phyloP scores from a whole-genome alignment of 768 basidiomycete species.

The Mycena olivaceomarginata region DNA sequence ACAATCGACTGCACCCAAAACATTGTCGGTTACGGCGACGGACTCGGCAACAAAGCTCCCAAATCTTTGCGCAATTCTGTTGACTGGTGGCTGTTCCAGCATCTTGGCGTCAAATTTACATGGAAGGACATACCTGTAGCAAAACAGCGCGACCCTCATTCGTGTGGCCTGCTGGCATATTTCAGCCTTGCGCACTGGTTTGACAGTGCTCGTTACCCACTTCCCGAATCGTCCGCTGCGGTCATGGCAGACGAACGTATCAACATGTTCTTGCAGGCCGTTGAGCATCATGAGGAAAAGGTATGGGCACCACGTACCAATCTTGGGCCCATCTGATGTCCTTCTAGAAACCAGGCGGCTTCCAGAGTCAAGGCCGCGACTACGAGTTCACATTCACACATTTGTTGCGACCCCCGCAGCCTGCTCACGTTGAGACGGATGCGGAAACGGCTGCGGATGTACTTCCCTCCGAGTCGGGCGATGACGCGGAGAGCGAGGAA shows the following conservation, averaged over 20 bases:
- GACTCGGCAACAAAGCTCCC: neutral
- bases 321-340: no score
- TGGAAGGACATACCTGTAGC: constrained; percentile 12
- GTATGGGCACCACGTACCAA: constrained; percentile 12
- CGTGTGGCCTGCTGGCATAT: constrained; percentile 23
- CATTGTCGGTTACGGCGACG: constrained; percentile 16
- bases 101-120: no score
- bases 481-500: no score
- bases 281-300: constrained; percentile 20
- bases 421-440: neutral
- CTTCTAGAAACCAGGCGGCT: neutral
- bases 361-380: neutral
- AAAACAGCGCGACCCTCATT: constrained; percentile 28
- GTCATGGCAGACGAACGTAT: constrained; percentile 31
- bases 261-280: neutral
- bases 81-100: constrained; percentile 17
- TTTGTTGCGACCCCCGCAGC: neutral
- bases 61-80: constrained; percentile 1
- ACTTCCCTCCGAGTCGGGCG: neutral
- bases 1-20: constrained; percentile 12
- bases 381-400: constrained; percentile 26
- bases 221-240: constrained; percentile 16
- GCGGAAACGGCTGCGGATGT: neutral
- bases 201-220: neutral
- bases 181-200: constrained; percentile 21